Base-by-base conservation (phyloP, 768 basidiomycete genomes). In the Russula olivacea region DNA sequence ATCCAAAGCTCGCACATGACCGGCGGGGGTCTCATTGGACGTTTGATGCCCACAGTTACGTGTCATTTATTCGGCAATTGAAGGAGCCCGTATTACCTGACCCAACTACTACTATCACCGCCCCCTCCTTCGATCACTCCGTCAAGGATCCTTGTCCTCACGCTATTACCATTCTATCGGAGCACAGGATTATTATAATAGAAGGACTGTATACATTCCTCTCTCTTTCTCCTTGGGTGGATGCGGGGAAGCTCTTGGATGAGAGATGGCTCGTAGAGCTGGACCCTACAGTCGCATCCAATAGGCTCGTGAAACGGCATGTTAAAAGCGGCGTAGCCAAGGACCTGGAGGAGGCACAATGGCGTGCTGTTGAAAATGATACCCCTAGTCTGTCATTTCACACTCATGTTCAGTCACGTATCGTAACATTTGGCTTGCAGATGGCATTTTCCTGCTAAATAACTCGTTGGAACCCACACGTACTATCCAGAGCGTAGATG, bases 171-270 rank as follows among this genome's bases (percentile, higher is more conserved):
- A 80, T 98, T 30, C 69, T 76, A 28, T 82, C 87, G 0, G 69
- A 77, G 36, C 88, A 95, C 69, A 84, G 89, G 14, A 82, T 98
- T 58, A 80, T 97, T 48, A 72, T 98, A 63, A 82, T 98, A 65
- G 95, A 98, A 74, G 94, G 95, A 0, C 74, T 97, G n/a, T 97
- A 98, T 72, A 80, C 85, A 2, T 83, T 92, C 68, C 80, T 97
- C 32, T 77, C 83, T n/a, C 74, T 85, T 25, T 75, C 81, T 0
- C 87, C 88, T 0, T 97, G 95, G 95, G 72, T 70, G 1, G 78
- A 81, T 15, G 90, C 86, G 1, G 82, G 84, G 0, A 70, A 75
- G 19, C 69, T 83, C 58, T 76, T 95, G 62, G 89, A 96, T 70
- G 89, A 93, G 69, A 78, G 90, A 11, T 89, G 91, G 81, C 87